Evolutionary conservation across 805 yeast species (phyloP).

Genomic region (Suhomyces emberorum): DNA sequence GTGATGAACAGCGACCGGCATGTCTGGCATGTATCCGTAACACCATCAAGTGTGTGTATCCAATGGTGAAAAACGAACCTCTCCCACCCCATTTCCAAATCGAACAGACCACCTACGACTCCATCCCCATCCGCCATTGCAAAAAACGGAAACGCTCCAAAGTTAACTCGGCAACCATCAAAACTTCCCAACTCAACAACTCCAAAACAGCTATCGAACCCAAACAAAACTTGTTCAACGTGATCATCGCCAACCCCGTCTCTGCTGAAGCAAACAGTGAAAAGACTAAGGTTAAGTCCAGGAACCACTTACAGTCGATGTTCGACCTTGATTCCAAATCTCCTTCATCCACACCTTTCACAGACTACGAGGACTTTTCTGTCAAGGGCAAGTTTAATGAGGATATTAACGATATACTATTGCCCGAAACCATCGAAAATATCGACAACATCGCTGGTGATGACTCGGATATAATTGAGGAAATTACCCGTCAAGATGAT

Average conservation of each 20-base stretch:
- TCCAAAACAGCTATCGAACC: neutral
- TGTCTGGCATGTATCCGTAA: conserved; percentile 12
- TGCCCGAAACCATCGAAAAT: neutral
- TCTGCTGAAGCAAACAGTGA: conserved; percentile 3
- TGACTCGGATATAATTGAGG: neutral
- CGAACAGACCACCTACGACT: conserved; percentile 4
- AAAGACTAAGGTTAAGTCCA: neutral
- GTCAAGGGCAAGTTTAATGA: neutral
- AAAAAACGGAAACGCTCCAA: neutral
- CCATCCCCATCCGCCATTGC: conserved; percentile 3
- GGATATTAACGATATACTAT: neutral
- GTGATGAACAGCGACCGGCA: conserved; percentile 13
- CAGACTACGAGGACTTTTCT: too few relatives aligned
- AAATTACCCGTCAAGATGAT: neutral
- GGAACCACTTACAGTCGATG: neutral
- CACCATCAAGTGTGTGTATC: conserved; percentile 11
- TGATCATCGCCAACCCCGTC: conserved; percentile 5
- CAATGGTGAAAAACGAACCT: conserved; percentile 9
- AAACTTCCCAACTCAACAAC: neutral
- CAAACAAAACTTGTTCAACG: conserved; percentile 5
- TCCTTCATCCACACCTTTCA: neutral
- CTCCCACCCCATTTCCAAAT: conserved; percentile 7
- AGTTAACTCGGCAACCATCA: neutral
- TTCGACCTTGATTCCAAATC: neutral
- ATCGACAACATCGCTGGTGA: neutral